These are phyloP conservation scores for Canariomyces notabilis DNA, from an alignment of 2,329 filamentous ascomycete species.

Conservation along the genomic window DNA sequence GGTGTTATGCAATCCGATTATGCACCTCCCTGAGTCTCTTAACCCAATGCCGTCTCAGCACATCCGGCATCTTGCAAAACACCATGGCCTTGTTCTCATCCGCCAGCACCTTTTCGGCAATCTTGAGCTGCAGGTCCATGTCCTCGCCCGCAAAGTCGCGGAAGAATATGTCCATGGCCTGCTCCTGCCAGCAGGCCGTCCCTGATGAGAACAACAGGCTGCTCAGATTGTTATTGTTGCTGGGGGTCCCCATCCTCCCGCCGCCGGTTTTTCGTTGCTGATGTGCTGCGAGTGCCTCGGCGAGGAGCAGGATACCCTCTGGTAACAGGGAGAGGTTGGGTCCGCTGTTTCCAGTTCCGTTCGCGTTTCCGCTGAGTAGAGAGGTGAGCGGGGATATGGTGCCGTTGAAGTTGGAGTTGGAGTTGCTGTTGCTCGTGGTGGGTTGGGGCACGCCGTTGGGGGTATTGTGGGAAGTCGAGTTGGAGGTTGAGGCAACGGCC, in stretches of 20 bases:
- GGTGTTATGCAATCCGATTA: conserved; percentile 16
- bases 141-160: conserved; percentile 54
- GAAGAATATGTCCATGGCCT: conserved; percentile 56
- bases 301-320: conserved; percentile 30
- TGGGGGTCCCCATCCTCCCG: no score
- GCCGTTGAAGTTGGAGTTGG: not conserved
- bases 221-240: no score
- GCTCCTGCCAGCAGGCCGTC: conserved; percentile 50
- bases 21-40: conserved; percentile 45
- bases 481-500: conserved; percentile 1
- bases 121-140: conserved; percentile 53
- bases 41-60: conserved; percentile 52
- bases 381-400: not conserved
- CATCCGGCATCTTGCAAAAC: conserved; percentile 55
- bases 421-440: conserved; percentile 1
- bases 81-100: conserved; percentile 57
- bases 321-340: conserved; percentile 1
- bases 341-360: conserved; percentile 2
- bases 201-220: not conserved
- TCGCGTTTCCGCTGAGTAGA: not conserved
- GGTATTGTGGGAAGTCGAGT: no score
- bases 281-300: conserved; percentile 34
- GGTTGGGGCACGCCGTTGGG: no score
- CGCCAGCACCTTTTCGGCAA: conserved; percentile 54
- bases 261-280: not conserved